Evolutionary conservation across 352 stramenopile species (phyloP).

Genomic region (Plasmopara halstedii): DNA sequence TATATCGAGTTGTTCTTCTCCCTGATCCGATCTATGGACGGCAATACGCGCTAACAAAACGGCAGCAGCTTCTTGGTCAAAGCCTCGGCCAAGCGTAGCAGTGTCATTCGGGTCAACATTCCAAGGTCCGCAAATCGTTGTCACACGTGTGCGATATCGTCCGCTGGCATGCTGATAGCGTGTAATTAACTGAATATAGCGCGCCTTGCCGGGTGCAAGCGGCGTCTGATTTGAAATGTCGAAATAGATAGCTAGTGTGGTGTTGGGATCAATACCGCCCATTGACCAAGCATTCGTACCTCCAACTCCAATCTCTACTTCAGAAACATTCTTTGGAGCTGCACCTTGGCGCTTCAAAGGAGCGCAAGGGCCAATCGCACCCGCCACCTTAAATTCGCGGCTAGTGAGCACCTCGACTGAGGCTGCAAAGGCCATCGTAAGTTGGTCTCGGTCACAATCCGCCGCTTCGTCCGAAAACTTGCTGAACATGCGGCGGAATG

Average conservation of each 20-base stretch:
- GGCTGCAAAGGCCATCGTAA: conserved; percentile 94
- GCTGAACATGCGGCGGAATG: conserved; percentile 95
- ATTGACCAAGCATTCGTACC: conserved; percentile 93
- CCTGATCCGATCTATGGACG: conserved; percentile 78
- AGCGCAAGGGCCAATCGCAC: conserved; percentile 95
- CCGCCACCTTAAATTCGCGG: conserved; percentile 98
- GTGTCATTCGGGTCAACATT: conserved; percentile 90
- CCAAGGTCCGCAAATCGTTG: conserved; percentile 95
- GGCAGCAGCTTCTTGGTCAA: conserved; percentile 98
- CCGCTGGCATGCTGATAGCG: conserved; percentile 98
- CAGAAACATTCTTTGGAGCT: conserved; percentile 89
- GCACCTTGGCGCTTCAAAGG: conserved; percentile 93
- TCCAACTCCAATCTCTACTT: conserved; percentile 94
- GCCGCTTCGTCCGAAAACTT: conserved; percentile 92
- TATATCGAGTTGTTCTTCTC: conserved; percentile 83
- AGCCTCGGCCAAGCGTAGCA: conserved; percentile 89
- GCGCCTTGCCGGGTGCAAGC: conserved; percentile 79
- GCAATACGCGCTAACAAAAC: conserved; percentile 93
- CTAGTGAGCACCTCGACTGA: conserved; percentile 96
- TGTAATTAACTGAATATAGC: conserved; percentile 98
- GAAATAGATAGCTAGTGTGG: conserved; percentile 99
- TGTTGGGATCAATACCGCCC: conserved; percentile 95
- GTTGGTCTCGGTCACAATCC: conserved; percentile 91
- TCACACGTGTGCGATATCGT: conserved; percentile 93
- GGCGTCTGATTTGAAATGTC: conserved; percentile 90